These are phyloP conservation scores for Penicillium subrubescens DNA, from an alignment of 495 filamentous ascomycete genomes.

Conservation along the genomic window DNA sequence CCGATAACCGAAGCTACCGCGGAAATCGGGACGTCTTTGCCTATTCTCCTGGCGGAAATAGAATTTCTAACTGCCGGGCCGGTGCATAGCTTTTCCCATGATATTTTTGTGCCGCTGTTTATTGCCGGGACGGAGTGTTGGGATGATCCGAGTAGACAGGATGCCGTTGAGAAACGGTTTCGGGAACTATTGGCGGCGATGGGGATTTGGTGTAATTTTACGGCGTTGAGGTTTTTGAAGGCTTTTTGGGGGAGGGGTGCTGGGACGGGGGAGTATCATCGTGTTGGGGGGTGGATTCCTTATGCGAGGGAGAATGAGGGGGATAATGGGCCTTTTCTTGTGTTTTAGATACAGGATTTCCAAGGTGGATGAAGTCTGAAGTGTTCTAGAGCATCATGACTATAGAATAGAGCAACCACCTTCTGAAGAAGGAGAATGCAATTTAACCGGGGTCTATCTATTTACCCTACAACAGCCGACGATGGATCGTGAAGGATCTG, in stretches of 20 bases:
- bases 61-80: conserved; percentile 7
- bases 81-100: conserved; percentile 9
- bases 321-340: conserved; percentile 10
- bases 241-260: not conserved
- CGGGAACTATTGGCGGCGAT: not conserved
- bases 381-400: too few relatives aligned
- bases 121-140: conserved; percentile 4
- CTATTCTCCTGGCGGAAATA: not conserved
- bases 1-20: not conserved
- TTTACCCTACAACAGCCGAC: not conserved
- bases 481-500: not conserved
- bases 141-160: not conserved
- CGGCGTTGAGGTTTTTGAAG: conserved; percentile 6
- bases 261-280: not conserved
- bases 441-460: not conserved
- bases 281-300: conserved; percentile 2
- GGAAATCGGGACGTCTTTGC: not conserved
- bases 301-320: conserved; percentile 3
- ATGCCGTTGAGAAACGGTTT: not conserved
- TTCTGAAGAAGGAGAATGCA: not conserved
- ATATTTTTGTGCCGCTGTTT: conserved; percentile 14
- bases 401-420: too few relatives aligned
- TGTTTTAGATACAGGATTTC: not conserved
- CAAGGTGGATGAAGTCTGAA: not conserved
- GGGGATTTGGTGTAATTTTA: conserved; percentile 8